Percentiles rank a stretch among this genome's conserved stretches.
phyloP scores from a whole-genome alignment of 208 protist genomes.

The Trypanosoma theileri region DNA sequence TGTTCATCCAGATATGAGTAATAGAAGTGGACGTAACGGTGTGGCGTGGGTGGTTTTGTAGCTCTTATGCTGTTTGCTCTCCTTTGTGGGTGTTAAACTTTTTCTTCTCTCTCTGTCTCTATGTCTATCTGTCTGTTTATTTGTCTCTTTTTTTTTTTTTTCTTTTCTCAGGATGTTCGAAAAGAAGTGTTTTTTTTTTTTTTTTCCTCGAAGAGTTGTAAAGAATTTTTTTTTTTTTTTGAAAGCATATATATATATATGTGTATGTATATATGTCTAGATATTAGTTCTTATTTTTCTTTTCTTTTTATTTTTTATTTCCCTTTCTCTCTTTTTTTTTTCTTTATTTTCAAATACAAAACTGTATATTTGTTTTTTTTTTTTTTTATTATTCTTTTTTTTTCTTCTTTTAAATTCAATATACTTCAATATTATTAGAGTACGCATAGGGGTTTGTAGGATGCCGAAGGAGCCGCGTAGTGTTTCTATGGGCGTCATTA shows the following conservation, averaged over 20 bases:
- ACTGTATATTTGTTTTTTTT: neutral
- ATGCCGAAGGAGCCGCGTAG: slow-evolving; percentile 77
- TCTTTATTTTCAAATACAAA: neutral
- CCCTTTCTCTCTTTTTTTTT: neutral
- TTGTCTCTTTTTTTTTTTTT: neutral
- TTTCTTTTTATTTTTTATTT: neutral
- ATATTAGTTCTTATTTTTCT: neutral
- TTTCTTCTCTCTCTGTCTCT: neutral
- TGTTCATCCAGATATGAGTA: slow-evolving; percentile 29
- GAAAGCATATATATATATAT: neutral
- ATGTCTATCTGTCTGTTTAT: neutral
- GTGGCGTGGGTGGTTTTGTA: slow-evolving; percentile 59
- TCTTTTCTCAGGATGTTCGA: neutral
- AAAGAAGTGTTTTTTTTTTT: too few species aligned
- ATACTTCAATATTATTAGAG: neutral
- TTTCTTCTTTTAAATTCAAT: neutral
- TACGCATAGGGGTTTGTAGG: neutral
- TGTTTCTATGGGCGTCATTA: slow-evolving; percentile 87
- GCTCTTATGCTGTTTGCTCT: neutral
- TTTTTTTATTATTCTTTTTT: neutral
- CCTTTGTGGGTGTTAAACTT: neutral
- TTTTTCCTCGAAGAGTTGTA: neutral
- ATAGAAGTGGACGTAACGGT: slow-evolving; percentile 33
- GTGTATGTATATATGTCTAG: neutral
- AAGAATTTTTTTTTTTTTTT: neutral